Base-by-base conservation (phyloP, 345 rosid genomes). In the Stellera chamaejasme region DNA sequence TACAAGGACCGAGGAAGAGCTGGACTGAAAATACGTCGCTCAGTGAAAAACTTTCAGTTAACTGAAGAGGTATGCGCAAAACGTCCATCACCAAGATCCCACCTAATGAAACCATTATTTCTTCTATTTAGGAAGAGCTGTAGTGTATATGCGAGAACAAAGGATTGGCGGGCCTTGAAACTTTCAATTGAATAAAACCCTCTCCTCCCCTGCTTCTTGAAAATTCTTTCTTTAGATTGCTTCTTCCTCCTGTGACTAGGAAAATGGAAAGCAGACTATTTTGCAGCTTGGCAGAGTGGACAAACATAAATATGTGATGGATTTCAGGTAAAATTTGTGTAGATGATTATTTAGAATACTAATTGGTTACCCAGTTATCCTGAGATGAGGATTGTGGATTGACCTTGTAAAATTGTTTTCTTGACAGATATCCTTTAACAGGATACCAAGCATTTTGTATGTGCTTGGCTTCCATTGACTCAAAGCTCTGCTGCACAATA, bases 11-110 rank as follows among this genome's bases (percentile, higher is more conserved):
- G 79, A 52, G 95, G 85, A 65, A 77, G 93, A 77, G 70, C 88
- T 60, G 95, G 88, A 43, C 86, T 82, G 43, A 72, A 69, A 73
- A 79, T 82, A 59, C 83, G 80, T 69, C 77, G 78, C 64, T 91
- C 96, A 0, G 93, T 78, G 60, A 92, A 88, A 78, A 92, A 92
- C 73, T 92, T 88, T 78, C 95, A 92, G 87, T 80, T 92, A 10
- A 81, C 77, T 64, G 59, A 70, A 54, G 81, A 82, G 85, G 98
- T 91, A 68, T 55, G 15, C 26, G 27, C 43, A 52, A 55, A 39
- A 2, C 55, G 27, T 44, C 50, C 59, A 52, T 41, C 16, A 25
- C 23, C 23, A 19, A 19, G 23, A 19, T 19, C 23, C 23, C 23
- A 19, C 23, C 23, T 19, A 19, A 19, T 19, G 23, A 19, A n/a